Percentiles rank a stretch among this genome's conserved stretches.
Conservation (phyloP, 352 stramenopile species). For the Thalassiosira sp. region DNA sequence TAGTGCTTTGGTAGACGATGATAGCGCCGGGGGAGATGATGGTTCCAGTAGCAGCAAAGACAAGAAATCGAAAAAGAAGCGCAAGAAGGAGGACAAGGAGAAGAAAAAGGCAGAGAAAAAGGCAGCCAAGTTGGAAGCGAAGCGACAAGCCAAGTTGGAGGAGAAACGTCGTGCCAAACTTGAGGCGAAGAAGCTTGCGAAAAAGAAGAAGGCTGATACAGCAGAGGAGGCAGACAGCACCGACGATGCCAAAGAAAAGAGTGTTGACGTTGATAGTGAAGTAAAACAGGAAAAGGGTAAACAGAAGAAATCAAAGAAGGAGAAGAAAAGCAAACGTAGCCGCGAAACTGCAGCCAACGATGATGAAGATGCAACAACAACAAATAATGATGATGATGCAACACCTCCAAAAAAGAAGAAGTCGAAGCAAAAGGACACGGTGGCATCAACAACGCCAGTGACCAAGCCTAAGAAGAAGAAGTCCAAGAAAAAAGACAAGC, state of each 20-base stretch:
- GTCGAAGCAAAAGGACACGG: constrained; percentile 4
- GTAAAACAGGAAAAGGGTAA: constrained; percentile 15
- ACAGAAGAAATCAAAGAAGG: constrained; percentile 28
- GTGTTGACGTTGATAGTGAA: not conserved
- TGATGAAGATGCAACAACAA: constrained; percentile 14
- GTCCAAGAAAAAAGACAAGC: constrained; percentile 16
- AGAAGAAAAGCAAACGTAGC: constrained; percentile 25
- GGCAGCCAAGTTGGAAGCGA: constrained; percentile 57
- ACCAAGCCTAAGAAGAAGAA: constrained; percentile 27
- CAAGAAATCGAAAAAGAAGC: constrained; percentile 34
- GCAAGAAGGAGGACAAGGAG: constrained; percentile 50
- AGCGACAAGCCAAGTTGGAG: constrained; percentile 71
- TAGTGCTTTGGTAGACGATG: not conserved
- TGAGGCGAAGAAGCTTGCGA: constrained; percentile 61
- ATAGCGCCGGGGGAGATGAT: constrained; percentile 19
- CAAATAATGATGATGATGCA: no score
- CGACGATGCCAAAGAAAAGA: constrained; percentile 15
- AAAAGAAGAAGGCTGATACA: constrained; percentile 27
- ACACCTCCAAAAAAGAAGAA: constrained; percentile 12
- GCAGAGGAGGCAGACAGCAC: not conserved
- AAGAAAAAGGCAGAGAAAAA: constrained; percentile 63
- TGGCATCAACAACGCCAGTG: not conserved
- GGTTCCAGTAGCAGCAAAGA: constrained; percentile 26
- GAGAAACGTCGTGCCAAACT: constrained; percentile 59
- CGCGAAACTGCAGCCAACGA: constrained; percentile 21